phyloP scores from a whole-genome alignment of 768 basidiomycete species.

The Lyophyllum decastes region DNA sequence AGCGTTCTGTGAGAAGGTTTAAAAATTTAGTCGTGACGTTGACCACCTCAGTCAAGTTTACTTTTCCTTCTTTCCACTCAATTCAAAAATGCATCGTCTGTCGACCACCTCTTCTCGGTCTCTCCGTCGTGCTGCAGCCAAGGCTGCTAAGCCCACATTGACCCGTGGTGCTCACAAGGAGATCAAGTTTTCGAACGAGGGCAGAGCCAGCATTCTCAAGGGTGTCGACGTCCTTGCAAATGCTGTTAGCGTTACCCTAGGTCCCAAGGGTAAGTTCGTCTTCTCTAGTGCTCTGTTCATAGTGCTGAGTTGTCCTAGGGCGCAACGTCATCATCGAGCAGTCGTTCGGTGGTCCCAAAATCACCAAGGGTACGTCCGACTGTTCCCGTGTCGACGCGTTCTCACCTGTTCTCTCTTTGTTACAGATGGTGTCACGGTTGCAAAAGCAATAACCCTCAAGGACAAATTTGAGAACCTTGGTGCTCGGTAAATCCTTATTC shows the following conservation, averaged over 20 bases:
- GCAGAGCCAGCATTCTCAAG: slow-evolving; percentile 88
- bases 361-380: slow-evolving; percentile 79
- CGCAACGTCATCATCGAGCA: slow-evolving; percentile 99
- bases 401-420: no score
- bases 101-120: slow-evolving; percentile 65
- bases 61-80: slow-evolving; percentile 3
- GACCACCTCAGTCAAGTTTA: neutral
- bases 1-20: slow-evolving; percentile 5
- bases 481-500: slow-evolving; percentile 70
- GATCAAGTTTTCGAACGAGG: slow-evolving; percentile 95
- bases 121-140: slow-evolving; percentile 66
- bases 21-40: neutral
- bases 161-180: slow-evolving; percentile 89
- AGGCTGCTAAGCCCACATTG: slow-evolving; percentile 52
- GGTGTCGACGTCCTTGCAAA: slow-evolving; percentile 97
- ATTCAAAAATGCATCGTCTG: slow-evolving; percentile 80
- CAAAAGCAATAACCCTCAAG: slow-evolving; percentile 90
- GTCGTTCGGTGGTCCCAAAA: slow-evolving; percentile 87
- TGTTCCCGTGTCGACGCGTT: neutral
- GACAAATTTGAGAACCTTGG: slow-evolving; percentile 99
- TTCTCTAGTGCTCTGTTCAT: neutral
- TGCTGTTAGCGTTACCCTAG: slow-evolving; percentile 94
- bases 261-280: slow-evolving; percentile 77
- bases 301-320: slow-evolving; percentile 44
- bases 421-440: slow-evolving; percentile 98